A percentile compares a stretch with the other conserved stretches of the same genome.
phyloP scores from a whole-genome alignment of 1,284 basidiomycete genomes.

The Mycena citricolor region DNA sequence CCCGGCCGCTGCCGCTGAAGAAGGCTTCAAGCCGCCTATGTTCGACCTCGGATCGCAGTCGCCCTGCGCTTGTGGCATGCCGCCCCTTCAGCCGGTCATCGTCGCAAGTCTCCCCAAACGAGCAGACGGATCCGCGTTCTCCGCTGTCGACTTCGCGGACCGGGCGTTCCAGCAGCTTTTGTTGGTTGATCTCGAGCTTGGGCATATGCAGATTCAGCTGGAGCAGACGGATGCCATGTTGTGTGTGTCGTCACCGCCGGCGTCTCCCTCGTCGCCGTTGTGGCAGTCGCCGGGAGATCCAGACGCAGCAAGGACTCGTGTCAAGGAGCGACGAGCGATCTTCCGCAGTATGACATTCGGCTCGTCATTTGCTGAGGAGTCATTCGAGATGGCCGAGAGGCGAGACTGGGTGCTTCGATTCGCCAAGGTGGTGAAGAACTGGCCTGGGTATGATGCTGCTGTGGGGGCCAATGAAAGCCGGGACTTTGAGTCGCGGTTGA shows the following conservation, averaged over 20 bases:
- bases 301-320: not conserved
- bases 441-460: no score
- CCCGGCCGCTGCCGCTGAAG: not conserved
- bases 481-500: constrained; percentile 9
- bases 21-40: no score
- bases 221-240: constrained; percentile 17
- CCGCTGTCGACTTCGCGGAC: constrained; percentile 11
- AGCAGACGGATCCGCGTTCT: constrained; percentile 7
- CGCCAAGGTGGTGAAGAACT: no score
- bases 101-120: constrained; percentile 3
- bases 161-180: constrained; percentile 9
- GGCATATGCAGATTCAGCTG: constrained; percentile 15
- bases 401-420: no score
- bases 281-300: no score
- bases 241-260: not conserved
- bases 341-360: constrained; percentile 12
- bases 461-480: no score
- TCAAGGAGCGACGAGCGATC: constrained; percentile 2
- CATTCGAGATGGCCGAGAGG: constrained; percentile 10
- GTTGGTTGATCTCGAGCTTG: constrained; percentile 11
- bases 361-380: constrained; percentile 5
- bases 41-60: constrained; percentile 2
- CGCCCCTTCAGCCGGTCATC: not conserved
- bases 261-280: no score
- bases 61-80: constrained; percentile 9